A percentile compares a stretch with the other conserved stretches of the same genome.
Conservation (phyloP, 352 stramenopile genomes). For the Phytophthora agathidicida region DNA sequence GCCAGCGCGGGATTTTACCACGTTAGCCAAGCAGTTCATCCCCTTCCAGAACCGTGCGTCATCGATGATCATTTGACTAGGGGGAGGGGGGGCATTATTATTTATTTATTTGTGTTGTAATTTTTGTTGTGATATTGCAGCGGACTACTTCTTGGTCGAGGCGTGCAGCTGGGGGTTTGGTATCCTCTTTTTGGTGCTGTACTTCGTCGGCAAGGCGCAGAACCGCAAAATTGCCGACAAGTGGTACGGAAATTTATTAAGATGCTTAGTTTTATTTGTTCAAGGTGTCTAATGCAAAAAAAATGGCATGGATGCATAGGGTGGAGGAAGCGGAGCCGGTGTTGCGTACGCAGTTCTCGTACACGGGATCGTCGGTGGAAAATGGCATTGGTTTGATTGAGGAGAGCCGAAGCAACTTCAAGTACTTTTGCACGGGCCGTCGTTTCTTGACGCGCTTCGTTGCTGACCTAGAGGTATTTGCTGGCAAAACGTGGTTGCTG, state of each 20-base stretch:
- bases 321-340: slow-evolving; percentile 68
- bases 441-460: slow-evolving; percentile 81
- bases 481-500: background rate
- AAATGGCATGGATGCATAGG: slow-evolving; percentile 32
- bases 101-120: background rate
- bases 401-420: slow-evolving; percentile 80
- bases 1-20: slow-evolving; percentile 23
- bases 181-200: slow-evolving; percentile 60
- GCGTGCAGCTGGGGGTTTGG: slow-evolving; percentile 49
- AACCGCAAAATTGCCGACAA: slow-evolving; percentile 71
- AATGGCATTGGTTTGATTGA: slow-evolving; percentile 69
- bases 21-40: slow-evolving; percentile 38
- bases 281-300: background rate
- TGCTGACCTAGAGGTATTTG: slow-evolving; percentile 58
- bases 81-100: background rate
- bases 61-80: background rate
- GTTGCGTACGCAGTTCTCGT: slow-evolving; percentile 75
- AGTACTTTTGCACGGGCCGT: slow-evolving; percentile 86
- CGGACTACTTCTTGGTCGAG: slow-evolving; percentile 59
- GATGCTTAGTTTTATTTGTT: too few relatives aligned
- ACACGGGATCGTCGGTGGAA: slow-evolving; percentile 67
- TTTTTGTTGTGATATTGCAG: slow-evolving; percentile 31
- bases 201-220: slow-evolving; percentile 68
- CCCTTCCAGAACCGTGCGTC: slow-evolving; percentile 44
- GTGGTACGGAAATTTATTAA: slow-evolving; percentile 47